Base-by-base conservation (phyloP, 305 asterid species). In the Fraxinus xanthoxyloides region DNA sequence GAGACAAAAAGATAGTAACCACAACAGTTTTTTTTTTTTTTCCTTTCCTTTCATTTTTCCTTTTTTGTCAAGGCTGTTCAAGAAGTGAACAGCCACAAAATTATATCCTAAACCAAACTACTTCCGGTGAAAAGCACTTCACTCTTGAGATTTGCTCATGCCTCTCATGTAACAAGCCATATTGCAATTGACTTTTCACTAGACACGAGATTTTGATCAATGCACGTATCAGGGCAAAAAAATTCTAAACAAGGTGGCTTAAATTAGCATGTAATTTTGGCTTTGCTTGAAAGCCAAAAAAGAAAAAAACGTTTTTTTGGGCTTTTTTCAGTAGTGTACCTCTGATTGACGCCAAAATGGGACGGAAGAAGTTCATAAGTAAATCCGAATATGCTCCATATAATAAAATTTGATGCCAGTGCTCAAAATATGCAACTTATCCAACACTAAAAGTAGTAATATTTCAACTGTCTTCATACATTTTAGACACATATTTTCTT, bases 21-120 rank as follows among this genome's bases (percentile, higher is more conserved):
- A 34, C 74, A 75, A 80, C 82, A 85, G 79, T 35, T 79, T n/a
- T n/a, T n/a, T n/a, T n/a, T n/a, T n/a, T n/a, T n/a, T n/a, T n/a
- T n/a, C n/a, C n/a, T n/a, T n/a, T n/a, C n/a, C n/a, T n/a, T n/a
- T n/a, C n/a, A n/a, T n/a, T n/a, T n/a, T n/a, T n/a, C n/a, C n/a
- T n/a, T n/a, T 54, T 1, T n/a, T n/a, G 59, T 70, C 74, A 35
- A 56, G 56, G 75, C 72, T 46, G 86, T 59, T 73, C 72, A 83
- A 83, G 80, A 46, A 79, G 78, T 77, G 77, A 83, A 73, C 10
- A 40, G 75, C 9, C 9, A 30, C n/a, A 28, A 28, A 69, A 12
- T 69, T 69, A 69, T 17, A 61, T 61, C 72, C 31, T 61, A 61
- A 61, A 23, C 72, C 72, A 61, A 61, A 21, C 6, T 1, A 56